Evolutionary conservation across 805 yeast species (phyloP).

Genomic region (Saccharomyces paradoxus): DNA sequence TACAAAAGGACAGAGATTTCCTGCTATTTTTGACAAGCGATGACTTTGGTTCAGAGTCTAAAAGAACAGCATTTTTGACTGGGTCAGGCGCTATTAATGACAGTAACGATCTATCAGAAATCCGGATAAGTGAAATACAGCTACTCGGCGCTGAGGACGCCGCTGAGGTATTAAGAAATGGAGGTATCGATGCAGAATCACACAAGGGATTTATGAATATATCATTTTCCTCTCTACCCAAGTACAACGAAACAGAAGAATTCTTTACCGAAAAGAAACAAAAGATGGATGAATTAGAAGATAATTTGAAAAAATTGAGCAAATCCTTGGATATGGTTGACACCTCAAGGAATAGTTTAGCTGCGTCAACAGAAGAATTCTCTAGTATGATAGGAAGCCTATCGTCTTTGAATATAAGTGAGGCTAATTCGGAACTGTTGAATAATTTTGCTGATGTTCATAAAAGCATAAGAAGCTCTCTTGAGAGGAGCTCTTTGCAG

Average conservation of each 20-base stretch:
- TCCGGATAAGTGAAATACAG: constrained; percentile 27
- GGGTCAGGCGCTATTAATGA: constrained; percentile 44
- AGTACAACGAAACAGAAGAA: constrained; percentile 69
- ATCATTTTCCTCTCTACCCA: constrained; percentile 57
- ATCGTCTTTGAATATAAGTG: constrained; percentile 68
- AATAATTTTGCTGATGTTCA: constrained; percentile 67
- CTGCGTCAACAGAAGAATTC: constrained; percentile 62
- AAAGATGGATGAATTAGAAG: constrained; percentile 64
- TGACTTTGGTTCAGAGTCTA: constrained; percentile 59
- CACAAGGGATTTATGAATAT: constrained; percentile 60
- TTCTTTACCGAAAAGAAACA: constrained; percentile 63
- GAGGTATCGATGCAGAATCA: constrained; percentile 40
- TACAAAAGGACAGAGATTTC: constrained; percentile 71
- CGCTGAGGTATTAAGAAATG: constrained; percentile 17
- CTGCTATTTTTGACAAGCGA: constrained; percentile 68
- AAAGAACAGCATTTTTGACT: constrained; percentile 55
- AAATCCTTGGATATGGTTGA: constrained; percentile 68
- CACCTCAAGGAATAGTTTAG: constrained; percentile 66
- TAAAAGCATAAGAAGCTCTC: constrained; percentile 56
- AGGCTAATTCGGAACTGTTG: constrained; percentile 54
- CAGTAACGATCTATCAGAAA: constrained; percentile 34
- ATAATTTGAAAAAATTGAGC: constrained; percentile 59
- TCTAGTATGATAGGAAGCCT: constrained; percentile 47
- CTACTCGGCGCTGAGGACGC: constrained; percentile 31
- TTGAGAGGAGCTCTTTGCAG: constrained; percentile 72